These are phyloP conservation scores for Coemansia umbellata DNA, from an alignment of 192 early-diverging fungal species.

Conservation along the genomic window DNA sequence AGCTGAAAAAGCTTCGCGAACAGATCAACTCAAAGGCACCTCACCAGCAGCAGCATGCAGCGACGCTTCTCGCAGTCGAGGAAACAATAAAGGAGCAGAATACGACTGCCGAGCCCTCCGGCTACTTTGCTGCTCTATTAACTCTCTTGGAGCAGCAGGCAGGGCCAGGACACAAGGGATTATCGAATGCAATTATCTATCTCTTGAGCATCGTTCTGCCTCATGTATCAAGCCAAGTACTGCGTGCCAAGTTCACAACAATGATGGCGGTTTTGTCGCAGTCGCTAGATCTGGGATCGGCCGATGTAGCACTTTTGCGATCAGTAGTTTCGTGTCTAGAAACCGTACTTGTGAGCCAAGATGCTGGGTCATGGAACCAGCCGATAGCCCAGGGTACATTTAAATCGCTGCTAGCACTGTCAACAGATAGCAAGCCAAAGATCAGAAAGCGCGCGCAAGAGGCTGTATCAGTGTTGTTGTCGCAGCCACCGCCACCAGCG, in stretches of 20 bases:
- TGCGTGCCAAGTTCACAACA: conserved; percentile 61
- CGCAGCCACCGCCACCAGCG: conserved; percentile 67
- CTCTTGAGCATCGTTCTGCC: conserved; percentile 77
- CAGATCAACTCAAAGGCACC: conserved; percentile 74
- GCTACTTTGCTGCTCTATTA: conserved; percentile 87
- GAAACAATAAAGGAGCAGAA: conserved; percentile 80
- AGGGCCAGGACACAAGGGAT: conserved; percentile 41
- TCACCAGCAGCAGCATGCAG: conserved; percentile 80
- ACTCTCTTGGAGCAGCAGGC: conserved; percentile 68
- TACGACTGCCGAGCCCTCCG: conserved; percentile 62
- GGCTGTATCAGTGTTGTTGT: conserved; percentile 66
- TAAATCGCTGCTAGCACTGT: conserved; percentile 70
- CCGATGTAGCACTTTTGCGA: conserved; percentile 78
- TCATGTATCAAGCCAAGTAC: conserved; percentile 53
- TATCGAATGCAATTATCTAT: conserved; percentile 67
- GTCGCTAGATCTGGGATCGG: conserved; percentile 57
- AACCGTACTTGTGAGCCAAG: conserved; percentile 72
- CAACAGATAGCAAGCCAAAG: conserved; percentile 82
- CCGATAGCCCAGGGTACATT: conserved; percentile 64
- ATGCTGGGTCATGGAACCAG: conserved; percentile 68
- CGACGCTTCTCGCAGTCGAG: conserved; percentile 67
- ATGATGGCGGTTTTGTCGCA: conserved; percentile 60
- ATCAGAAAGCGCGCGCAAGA: conserved; percentile 87
- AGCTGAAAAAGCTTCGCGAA: conserved; percentile 46
- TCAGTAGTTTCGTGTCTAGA: conserved; percentile 77